Percentiles rank a stretch among this genome's conserved stretches.
These are phyloP conservation scores for Chrysanthemum lavandulifolium DNA, from an alignment of 129 eudicot species.

Conservation along the genomic window DNA sequence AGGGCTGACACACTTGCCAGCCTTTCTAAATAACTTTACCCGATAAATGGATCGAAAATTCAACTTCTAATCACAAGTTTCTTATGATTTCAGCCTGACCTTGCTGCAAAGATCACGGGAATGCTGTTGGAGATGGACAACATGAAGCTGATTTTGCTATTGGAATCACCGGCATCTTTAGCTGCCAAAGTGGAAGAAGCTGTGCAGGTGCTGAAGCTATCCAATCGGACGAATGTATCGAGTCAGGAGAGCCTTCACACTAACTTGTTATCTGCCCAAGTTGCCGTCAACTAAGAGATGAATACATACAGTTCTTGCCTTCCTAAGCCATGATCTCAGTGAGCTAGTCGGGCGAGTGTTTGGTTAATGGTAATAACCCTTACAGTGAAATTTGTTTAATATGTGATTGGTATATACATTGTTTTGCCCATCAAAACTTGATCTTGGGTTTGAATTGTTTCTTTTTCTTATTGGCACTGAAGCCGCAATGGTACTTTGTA, in stretches of 20 bases:
- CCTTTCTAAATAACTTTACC: too few relatives aligned
- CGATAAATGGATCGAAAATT: too few relatives aligned
- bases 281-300: slow-evolving; percentile 57
- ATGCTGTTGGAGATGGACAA: slow-evolving; percentile 96
- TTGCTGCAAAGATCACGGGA: slow-evolving; percentile 84
- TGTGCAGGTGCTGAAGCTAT: slow-evolving; percentile 60
- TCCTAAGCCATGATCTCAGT: not conserved
- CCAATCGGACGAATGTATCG: slow-evolving; percentile 44
- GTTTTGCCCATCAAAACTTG: slow-evolving; percentile 9
- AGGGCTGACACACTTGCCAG: too few relatives aligned
- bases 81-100: slow-evolving; percentile 62
- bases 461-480: not conserved
- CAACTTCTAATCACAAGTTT: not conserved
- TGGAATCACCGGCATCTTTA: slow-evolving; percentile 74
- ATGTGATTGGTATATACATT: not conserved
- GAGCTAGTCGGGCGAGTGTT: not conserved
- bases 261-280: slow-evolving; percentile 48
- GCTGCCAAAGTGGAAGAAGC: slow-evolving; percentile 79
- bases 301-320: not conserved
- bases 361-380: slow-evolving; percentile 1
- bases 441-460: slow-evolving; percentile 11
- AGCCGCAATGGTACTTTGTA: not conserved
- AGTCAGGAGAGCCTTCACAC: slow-evolving; percentile 53
- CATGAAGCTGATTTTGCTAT: slow-evolving; percentile 56
- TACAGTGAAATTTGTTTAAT: not conserved